Percentiles rank a stretch among this genome's conserved stretches.
Evolutionary conservation across 2,329 filamentous ascomycete species (phyloP).

Genomic region (Nigrospora sphaerica): DNA sequence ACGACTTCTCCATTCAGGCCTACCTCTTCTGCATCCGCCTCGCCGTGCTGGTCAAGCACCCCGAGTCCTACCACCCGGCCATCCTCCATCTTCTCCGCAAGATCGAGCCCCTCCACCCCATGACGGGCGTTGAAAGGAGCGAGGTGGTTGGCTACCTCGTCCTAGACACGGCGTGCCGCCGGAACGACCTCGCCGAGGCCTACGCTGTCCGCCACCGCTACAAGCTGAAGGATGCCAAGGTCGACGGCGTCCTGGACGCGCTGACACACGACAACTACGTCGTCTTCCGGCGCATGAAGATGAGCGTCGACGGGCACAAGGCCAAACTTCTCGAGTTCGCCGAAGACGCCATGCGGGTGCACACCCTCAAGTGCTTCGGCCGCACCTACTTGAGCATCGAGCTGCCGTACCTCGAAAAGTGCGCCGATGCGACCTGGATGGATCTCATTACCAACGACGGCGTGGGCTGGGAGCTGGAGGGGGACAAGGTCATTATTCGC

Average conservation of each 20-base stretch:
- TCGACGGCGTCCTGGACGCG: conserved; percentile 62
- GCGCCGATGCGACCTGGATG: conserved; percentile 64
- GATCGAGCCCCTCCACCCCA: conserved; percentile 61
- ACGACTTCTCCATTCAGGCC: conserved; percentile 78
- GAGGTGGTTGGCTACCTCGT: conserved; percentile 79
- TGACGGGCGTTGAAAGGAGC: conserved; percentile 64
- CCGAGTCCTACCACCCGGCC: conserved; percentile 85
- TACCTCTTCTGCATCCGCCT: conserved; percentile 89
- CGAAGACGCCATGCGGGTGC: conserved; percentile 63
- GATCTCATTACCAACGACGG: conserved; percentile 59
- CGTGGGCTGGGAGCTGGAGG: conserved; percentile 80
- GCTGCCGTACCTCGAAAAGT: conserved; percentile 59
- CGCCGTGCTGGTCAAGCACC: conserved; percentile 72
- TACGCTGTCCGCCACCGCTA: conserved; percentile 59
- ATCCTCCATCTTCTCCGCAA: conserved; percentile 68
- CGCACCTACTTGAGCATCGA: conserved; percentile 73
- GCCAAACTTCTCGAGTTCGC: conserved; percentile 76
- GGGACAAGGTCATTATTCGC: conserved; percentile 68
- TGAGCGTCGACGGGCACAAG: conserved; percentile 72
- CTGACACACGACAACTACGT: conserved; percentile 79
- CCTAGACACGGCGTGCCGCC: conserved; percentile 81
- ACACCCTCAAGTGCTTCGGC: conserved; percentile 81
- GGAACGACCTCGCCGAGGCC: conserved; percentile 67
- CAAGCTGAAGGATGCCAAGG: conserved; percentile 55
- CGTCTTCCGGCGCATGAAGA: conserved; percentile 64